Percentiles rank a stretch among this genome's conserved stretches.
Evolutionary conservation across 345 rosid species (phyloP).

Genomic region (Sonneratia alba): DNA sequence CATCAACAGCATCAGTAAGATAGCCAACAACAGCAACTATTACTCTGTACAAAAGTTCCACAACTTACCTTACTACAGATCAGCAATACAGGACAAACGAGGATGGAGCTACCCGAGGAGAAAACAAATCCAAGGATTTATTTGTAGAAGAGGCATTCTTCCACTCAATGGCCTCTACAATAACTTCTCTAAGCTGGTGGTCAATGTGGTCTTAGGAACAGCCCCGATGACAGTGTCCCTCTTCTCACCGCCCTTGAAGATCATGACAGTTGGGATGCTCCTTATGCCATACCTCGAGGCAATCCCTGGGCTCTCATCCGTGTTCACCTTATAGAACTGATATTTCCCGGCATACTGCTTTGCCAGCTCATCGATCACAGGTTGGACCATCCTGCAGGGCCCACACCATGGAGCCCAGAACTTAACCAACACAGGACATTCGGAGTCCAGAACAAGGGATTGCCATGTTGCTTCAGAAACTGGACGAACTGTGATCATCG

Average conservation of each 20-base stretch:
- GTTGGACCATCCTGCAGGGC: constrained; percentile 38
- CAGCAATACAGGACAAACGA: not conserved
- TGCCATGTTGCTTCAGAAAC: constrained; percentile 34
- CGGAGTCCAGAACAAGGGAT: constrained; percentile 16
- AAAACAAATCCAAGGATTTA: not conserved
- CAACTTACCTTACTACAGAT: not conserved
- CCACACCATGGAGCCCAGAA: too few species aligned
- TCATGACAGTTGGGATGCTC: constrained; percentile 41
- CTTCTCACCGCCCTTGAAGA: constrained; percentile 42
- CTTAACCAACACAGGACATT: too few species aligned
- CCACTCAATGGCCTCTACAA: constrained; percentile 15
- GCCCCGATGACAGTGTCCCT: constrained; percentile 44
- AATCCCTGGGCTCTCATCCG: constrained; percentile 33
- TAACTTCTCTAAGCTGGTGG: constrained; percentile 33
- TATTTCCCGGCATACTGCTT: constrained; percentile 34
- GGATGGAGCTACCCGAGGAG: not conserved
- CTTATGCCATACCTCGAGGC: constrained; percentile 37
- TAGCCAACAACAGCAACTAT: too few species aligned
- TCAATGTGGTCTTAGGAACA: constrained; percentile 34
- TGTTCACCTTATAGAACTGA: constrained; percentile 37
- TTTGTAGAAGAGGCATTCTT: constrained; percentile 3
- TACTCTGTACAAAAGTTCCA: not conserved
- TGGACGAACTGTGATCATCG: constrained; percentile 17
- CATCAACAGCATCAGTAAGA: too few species aligned
- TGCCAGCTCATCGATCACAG: constrained; percentile 33